Base-by-base conservation (phyloP, 768 basidiomycete genomes). In the Podaxis pistillaris region DNA sequence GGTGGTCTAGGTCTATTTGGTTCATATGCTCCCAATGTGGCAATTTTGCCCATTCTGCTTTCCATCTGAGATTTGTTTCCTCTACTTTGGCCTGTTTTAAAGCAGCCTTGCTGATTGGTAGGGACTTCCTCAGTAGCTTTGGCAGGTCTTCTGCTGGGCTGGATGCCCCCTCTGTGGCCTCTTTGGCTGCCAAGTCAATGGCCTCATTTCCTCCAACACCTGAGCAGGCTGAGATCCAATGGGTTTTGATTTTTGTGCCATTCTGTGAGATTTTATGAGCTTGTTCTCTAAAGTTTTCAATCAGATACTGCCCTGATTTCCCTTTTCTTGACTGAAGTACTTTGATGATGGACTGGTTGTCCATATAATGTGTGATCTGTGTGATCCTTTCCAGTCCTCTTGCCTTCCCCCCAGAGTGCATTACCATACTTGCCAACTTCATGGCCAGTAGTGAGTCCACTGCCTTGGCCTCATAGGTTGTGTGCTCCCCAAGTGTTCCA, bases 161-260 rank as follows among this genome's bases (percentile, higher is more conserved):
- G 15, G 63, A 67, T 46, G 68, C 69, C 4, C 54, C 49, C 50
- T 71, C 73, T 0, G 73, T 74, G 19, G 67, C 68, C 28, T 58
- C 38, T 44, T 76, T 72, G 3, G 66, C 74, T 52, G 24, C 13
- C 52, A 72, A 69, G 47, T 76, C 74, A 24, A 24, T 2, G 1
- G 24, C 24, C 3, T 56, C 37, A 72, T 50, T 19, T 59, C 37
- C 22, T 2, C 52, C 4, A 2, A 24, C 24, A 26, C 24, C 24
- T 24, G 24, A 24, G 24, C 2, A 2, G 2, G 24, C 24, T 24
- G 24, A 24, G 24, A 24, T 24, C 24, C 24, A 24, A 2, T 24
- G 2, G 24, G 24, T 24, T 24, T 24, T 24, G 2, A 24, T 24
- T 24, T 24, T 24, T 24, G 24, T 24, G 24, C 24, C 2, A 2